Evolutionary conservation across 2,329 filamentous ascomycete genomes (phyloP), one percentile per base, ranked within the genome.

Genomic region (Periconia sp.): DNA sequence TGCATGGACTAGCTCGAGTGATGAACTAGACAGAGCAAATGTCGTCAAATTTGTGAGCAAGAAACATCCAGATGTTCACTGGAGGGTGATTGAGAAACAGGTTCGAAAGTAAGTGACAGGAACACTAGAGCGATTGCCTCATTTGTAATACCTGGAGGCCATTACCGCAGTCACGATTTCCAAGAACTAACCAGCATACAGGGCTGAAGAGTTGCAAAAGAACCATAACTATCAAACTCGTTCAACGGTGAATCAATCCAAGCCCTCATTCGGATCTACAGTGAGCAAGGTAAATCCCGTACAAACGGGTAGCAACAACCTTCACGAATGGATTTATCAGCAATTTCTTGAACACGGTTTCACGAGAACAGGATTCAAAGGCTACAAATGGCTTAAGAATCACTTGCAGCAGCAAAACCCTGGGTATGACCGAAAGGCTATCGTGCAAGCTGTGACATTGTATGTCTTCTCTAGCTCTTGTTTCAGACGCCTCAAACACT

Each of bases 371-470:
- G 15, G 18, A 1, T 54, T 54, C 31, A 41, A 37, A 14, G 48
- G 47, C n/a, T 54, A 19, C 20, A 46, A 49, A 17, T 45, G 33
- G 41, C 31, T 53, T 18, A 49, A 11, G 18, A 7, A 23, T 20
- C 14, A 42, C 33, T 33, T 45, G 6, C 20, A 42, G 15, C n/a
- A 17, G 17, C 6, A 23, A 18, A 44, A 20, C n/a, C 40, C 47
- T 13, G 14, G 35, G 2, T 6, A 18, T 15, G 15, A 42, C 6
- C 3, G 15, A 31, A 15, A 15, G 2, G n/a, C 11, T 3, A 27
- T 40, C 8, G 35, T 15, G n/a, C 40, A 41, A 31, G 31, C 18
- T 47, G 17, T 46, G 10, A 31, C 1, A 11, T 31, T 18, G 46
- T 48, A 41, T 18, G 35, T 41, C 27, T 14, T 6, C 35, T 23